Conservation (phyloP, 2,329 filamentous ascomycete species). For the Periconia macrospinosa region DNA sequence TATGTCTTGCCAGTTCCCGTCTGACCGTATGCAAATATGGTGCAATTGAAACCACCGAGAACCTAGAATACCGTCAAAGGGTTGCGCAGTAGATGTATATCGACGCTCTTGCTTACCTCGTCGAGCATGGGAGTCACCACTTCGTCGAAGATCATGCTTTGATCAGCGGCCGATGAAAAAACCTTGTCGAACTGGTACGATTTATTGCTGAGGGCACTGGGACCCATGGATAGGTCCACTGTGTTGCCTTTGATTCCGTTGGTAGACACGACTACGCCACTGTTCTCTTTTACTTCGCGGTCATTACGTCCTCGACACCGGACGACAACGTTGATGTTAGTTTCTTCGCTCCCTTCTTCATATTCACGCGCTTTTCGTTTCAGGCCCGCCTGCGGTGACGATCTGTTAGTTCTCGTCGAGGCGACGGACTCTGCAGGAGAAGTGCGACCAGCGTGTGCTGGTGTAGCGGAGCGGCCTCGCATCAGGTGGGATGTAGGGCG, state of each 20-base stretch:
- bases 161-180: slow-evolving; percentile 92
- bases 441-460: slow-evolving; percentile 53
- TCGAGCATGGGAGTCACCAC: slow-evolving; percentile 91
- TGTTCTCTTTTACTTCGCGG: slow-evolving; percentile 91
- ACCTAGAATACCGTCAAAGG: slow-evolving; percentile 55
- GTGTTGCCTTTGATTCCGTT: slow-evolving; percentile 84
- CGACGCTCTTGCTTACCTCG: slow-evolving; percentile 63
- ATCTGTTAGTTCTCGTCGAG: slow-evolving; percentile 52
- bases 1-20: slow-evolving; percentile 99
- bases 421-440: slow-evolving; percentile 74
- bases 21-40: slow-evolving; percentile 97
- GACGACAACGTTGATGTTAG: slow-evolving; percentile 97
- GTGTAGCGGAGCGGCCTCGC: slow-evolving; percentile 55
- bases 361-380: slow-evolving; percentile 90
- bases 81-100: slow-evolving; percentile 7
- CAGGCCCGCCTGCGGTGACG: slow-evolving; percentile 58
- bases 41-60: slow-evolving; percentile 93
- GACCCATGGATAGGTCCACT: slow-evolving; percentile 88
- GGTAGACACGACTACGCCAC: slow-evolving; percentile 84
- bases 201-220: slow-evolving; percentile 91
- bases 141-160: slow-evolving; percentile 92
- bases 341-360: slow-evolving; percentile 75
- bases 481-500: slow-evolving; percentile 51
- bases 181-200: slow-evolving; percentile 97
- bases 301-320: slow-evolving; percentile 91